Percentiles rank a stretch among this genome's conserved stretches.
These are phyloP conservation scores for Histomonas meleagridis DNA, from an alignment of 208 protist species.

Conservation along the genomic window DNA sequence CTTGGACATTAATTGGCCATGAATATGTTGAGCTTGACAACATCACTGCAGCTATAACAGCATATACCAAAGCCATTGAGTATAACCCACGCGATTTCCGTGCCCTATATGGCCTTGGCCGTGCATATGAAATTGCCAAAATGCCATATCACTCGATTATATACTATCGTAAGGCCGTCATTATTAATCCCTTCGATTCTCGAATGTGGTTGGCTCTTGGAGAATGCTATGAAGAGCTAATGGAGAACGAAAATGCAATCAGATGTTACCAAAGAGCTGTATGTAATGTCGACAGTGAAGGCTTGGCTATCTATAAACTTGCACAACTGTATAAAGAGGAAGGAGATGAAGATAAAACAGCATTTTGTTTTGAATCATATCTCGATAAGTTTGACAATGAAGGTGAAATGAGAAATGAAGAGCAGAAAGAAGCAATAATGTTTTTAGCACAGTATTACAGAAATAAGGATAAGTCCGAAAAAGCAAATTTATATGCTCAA, in stretches of 20 bases:
- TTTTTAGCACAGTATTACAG: background rate
- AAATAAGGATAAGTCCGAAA: background rate
- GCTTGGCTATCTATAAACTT: background rate
- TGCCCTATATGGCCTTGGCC: constrained; percentile 23
- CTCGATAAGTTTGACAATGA: background rate
- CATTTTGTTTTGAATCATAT: constrained; percentile 20
- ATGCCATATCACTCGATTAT: constrained; percentile 23
- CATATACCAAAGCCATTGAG: constrained; percentile 20
- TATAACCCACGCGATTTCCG: background rate
- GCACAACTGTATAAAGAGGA: background rate
- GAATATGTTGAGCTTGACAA: constrained; percentile 35
- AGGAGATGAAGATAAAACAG: background rate
- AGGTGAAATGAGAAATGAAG: background rate
- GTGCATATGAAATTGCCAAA: constrained; percentile 3
- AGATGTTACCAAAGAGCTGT: constrained; percentile 25
- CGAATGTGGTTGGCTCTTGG: constrained; percentile 11
- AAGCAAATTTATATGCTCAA: background rate
- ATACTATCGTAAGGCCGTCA: background rate
- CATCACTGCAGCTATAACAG: background rate
- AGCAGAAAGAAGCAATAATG: background rate
- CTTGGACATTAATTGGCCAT: constrained; percentile 28
- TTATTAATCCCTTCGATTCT: background rate
- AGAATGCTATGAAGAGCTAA: constrained; percentile 22
- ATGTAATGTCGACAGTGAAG: background rate
- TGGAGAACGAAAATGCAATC: background rate